Base-by-base conservation (phyloP, 1,284 basidiomycete species). In the Rhodotorula glutinis region DNA sequence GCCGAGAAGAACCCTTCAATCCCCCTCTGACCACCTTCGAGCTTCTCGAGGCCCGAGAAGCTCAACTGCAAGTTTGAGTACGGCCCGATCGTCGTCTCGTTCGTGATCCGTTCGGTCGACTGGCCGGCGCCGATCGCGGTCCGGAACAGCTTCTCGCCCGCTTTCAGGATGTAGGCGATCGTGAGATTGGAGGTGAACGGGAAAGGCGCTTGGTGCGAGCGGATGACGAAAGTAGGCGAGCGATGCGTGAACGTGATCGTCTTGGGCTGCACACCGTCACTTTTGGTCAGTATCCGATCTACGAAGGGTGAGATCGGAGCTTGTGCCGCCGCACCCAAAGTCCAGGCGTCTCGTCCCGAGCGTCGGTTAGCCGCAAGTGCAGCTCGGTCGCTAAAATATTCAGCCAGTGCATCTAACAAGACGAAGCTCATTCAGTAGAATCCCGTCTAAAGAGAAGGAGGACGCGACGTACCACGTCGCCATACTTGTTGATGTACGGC, bases 331-430 rank as follows among this genome's bases (percentile, higher is more conserved):
- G 17, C 44, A 75, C 75, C 77, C 94, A 98, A 25, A 97, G 78
- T 43, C 88, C 87, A 0, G 88, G 86, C 27, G 84, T 83, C 1
- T 82, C 80, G 67, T 88, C 84, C 0, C 95, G 82, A 1, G 90
- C 90, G 71, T 98, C 92, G 56, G 86, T 86, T 29, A 98, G 81
- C 54, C 95, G 84, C 21, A 94, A 82, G 11, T 88, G 86, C 23
- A 98, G 83, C 76, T 98, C 95, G 21, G 92, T 90, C 14, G 92
- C 87, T 25, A 98, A 85, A 14, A 98, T 88, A 8, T 87, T 83
- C 43, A 98, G 84, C 96, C 95, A 98, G 71, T 93, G 90, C 58
- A 86, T 82, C 75, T 75, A 58, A 10, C 49, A 3, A n/a, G 3
- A 4, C 23, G 25, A 38, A 38, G 21, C 38, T 21, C 21, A n/a